Percentiles rank a stretch among this genome's conserved stretches.
These are phyloP conservation scores for Triangularia setosa DNA, from an alignment of 2,329 filamentous ascomycete species.

Conservation along the genomic window DNA sequence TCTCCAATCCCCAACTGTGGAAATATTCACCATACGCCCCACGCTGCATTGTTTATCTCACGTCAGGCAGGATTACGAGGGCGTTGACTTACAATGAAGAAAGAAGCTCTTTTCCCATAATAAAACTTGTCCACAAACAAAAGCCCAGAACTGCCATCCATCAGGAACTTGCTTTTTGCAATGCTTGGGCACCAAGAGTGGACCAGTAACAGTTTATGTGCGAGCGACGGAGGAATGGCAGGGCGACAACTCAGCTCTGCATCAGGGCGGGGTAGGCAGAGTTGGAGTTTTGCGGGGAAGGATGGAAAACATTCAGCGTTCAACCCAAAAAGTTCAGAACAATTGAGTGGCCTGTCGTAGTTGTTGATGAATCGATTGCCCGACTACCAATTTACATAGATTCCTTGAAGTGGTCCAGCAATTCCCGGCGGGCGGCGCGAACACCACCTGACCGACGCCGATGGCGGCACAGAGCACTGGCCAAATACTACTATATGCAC, in stretches of 20 bases:
- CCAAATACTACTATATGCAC: background rate
- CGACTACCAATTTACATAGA: background rate
- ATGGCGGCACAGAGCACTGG: conserved; percentile 3
- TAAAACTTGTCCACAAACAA: background rate
- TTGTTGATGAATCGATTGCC: background rate
- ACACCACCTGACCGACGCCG: conserved; percentile 2
- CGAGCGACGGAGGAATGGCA: background rate
- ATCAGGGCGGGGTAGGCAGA: background rate
- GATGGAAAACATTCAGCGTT: background rate
- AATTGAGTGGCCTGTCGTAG: background rate
- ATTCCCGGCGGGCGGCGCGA: background rate
- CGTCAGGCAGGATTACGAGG: conserved; percentile 1
- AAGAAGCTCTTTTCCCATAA: background rate
- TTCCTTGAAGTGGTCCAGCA: background rate
- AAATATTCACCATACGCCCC: background rate
- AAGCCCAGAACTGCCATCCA: background rate
- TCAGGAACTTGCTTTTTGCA: background rate
- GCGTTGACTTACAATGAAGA: background rate
- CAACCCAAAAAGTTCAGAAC: background rate
- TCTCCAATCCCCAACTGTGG: background rate
- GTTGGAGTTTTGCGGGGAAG: background rate
- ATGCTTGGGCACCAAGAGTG: background rate
- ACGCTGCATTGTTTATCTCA: background rate
- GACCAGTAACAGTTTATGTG: background rate
- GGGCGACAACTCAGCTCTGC: background rate